Base-by-base conservation (phyloP, 306 rosid species). In the Arachis stenosperma region DNA sequence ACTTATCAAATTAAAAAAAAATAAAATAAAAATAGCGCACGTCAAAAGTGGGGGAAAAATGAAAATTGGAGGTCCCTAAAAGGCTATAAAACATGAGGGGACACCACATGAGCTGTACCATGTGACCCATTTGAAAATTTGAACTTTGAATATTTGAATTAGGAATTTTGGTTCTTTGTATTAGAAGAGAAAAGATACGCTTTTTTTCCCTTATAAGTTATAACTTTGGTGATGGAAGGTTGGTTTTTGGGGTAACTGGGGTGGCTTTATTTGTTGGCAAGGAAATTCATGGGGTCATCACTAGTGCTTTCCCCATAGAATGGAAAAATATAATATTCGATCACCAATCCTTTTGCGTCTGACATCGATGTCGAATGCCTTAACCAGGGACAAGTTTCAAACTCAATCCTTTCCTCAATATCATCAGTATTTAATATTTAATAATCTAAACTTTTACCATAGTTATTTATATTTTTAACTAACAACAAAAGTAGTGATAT, bases 91-190 rank as follows among this genome's bases (percentile, higher is more conserved):
- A 80, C 87, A 63, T 22, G 50, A 57, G 74, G 3, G 82, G 82
- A 78, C 76, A 41, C n/a, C 56, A 7, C 47, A 65, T 84, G 81
- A 77, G 81, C 67, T 62, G 82, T 70, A 72, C 73, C 84, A 84
- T 81, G 81, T 79, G 82, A 73, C 52, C 61, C 69, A 40, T 66
- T 52, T n/a, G 57, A 52, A 61, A 11, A 47, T 66, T 52, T n/a
- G 57, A 52, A 61, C 15, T 56, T 51, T 76, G 56, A 75, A 56
- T 39, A 47, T 39, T 64, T 75, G 69, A 80, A 67, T 69, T 69
- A 30, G 36, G 51, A 52, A 40, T 65, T 69, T 43, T 5, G 13
- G 15, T 40, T 50, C 6, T 60, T 9, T 7, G 39, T 11, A 8
- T 10, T 6, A 3, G 13, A 12, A 1, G 10, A 9, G 5, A 3